Evolutionary conservation across 2,329 filamentous ascomycete genomes (phyloP).

Genomic region (Mycogone perniciosa): DNA sequence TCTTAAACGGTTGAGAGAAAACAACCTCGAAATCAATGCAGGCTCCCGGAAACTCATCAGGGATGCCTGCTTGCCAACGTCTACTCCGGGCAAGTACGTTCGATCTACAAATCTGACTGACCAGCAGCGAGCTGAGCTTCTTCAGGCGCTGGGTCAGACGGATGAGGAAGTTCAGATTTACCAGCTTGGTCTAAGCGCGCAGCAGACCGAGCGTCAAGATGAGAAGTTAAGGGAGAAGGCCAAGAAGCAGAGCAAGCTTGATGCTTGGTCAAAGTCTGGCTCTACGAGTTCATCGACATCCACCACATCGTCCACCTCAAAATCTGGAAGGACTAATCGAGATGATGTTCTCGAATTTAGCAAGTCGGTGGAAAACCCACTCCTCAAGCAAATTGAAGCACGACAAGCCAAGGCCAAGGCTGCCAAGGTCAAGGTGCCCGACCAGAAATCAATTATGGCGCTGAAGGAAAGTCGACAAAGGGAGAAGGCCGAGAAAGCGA

Average conservation of each 20-base stretch:
- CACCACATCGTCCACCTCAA: constrained; percentile 17
- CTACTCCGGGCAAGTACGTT: constrained; percentile 45
- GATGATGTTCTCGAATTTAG: constrained; percentile 43
- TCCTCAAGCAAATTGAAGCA: constrained; percentile 41
- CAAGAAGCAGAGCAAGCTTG: constrained; percentile 55
- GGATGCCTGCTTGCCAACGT: constrained; percentile 57
- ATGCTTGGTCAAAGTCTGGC: constrained; percentile 54
- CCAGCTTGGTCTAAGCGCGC: constrained; percentile 29
- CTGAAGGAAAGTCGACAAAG: constrained; percentile 67
- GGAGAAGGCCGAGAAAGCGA: constrained; percentile 68
- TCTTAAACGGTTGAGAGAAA: constrained; percentile 71
- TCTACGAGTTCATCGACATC: constrained; percentile 14
- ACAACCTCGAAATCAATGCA: constrained; percentile 62
- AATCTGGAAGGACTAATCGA: constrained; percentile 31
- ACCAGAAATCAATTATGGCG: constrained; percentile 33
- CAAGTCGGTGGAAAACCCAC: constrained; percentile 40
- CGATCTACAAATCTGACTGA: constrained; percentile 73
- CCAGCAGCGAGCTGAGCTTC: constrained; percentile 78
- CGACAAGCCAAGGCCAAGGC: constrained; percentile 25
- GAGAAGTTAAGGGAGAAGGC: constrained; percentile 27
- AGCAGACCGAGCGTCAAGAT: constrained; percentile 16
- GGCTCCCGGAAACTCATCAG: constrained; percentile 55
- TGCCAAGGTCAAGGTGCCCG: constrained; percentile 23
- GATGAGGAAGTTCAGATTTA: constrained; percentile 48
- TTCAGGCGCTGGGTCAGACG: constrained; percentile 55